Conservation (phyloP, 176 grass and related monocot genomes). For the Raddia guianensis region DNA sequence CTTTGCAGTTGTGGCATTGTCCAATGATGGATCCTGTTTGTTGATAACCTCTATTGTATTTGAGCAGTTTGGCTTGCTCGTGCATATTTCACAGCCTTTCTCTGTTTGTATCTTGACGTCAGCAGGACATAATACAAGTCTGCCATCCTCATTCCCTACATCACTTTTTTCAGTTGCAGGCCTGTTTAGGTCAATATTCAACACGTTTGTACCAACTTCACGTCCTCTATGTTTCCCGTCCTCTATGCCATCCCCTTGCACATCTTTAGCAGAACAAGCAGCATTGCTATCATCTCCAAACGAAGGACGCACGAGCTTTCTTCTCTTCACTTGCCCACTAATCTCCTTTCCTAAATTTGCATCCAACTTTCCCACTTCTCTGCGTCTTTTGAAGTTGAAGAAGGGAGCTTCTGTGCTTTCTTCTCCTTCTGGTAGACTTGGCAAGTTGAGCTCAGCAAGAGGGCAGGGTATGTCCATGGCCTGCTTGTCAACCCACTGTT, state of each 20-base stretch:
- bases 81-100: not conserved
- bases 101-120: conserved; percentile 33
- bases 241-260: not conserved
- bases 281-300: conserved; percentile 38
- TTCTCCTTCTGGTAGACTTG: conserved; percentile 4
- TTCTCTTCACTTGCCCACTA: conserved; percentile 48
- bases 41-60: not conserved
- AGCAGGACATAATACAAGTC: not conserved
- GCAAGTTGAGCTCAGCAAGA: conserved; percentile 24
- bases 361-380: conserved; percentile 29
- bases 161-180: conserved; percentile 21
- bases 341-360: conserved; percentile 22
- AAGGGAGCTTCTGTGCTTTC: conserved; percentile 44
- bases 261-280: conserved; percentile 28
- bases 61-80: not conserved
- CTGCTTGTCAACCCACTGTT: conserved; percentile 9
- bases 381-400: conserved; percentile 68
- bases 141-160: not conserved
- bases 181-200: conserved; percentile 48
- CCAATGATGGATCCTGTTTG: conserved; percentile 13
- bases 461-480: not conserved
- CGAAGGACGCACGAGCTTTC: conserved; percentile 66
- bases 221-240: conserved; percentile 27
- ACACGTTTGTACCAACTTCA: conserved; percentile 26
- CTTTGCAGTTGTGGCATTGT: not conserved